Evolutionary conservation across 2,329 filamentous ascomycete species (phyloP), one percentile per base, ranked within the genome.

Genomic region (Trichoderma brevicompactum): DNA sequence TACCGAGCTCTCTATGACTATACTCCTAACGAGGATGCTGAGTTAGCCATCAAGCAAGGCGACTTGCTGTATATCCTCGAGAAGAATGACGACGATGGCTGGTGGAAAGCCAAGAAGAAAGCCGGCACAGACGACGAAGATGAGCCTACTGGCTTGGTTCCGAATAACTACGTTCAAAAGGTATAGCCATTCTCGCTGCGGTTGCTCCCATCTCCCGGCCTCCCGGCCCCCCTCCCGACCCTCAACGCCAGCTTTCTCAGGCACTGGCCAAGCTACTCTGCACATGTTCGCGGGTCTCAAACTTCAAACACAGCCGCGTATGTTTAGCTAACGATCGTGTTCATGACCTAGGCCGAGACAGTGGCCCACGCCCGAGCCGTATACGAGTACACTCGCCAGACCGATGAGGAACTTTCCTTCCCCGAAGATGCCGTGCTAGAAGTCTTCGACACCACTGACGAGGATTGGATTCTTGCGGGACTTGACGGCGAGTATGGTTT

Each of bases 341-440:
- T 17, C 40, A 2, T 32, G 41, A 52, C 17, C 17, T 19, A 66
- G 64, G 65, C 65, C 36, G 65, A 59, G 48, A 36, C 61, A 12
- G 78, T 86, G 68, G 82, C 87, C 68, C 84, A 89, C 70, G 95
- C 94, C 56, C 93, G 90, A 77, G 92, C 95, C n/a, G 86, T 98
- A n/a, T 99, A 94, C 81, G 95, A 99, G 77, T 99, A 99, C 77
- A 92, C 92, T 58, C 88, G 94, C 72, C 95, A 99, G 80, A 99
- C 95, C 28, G 95, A 99, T 74, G 95, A 99, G 79, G 95, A 99
- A 79, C 83, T 99, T 9, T 98, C 94, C 28, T 98, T 99, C 75
- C 86, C 92, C 55, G 95, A 99, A 80, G 94, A 97, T 75, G 89
- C 90, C 46, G 79, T 87, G 50, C 84, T 99, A 55, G 83, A 91